Evolutionary conservation across 2,329 filamentous ascomycete genomes (phyloP).

Genomic region (Berkeleyomyces basicola): DNA sequence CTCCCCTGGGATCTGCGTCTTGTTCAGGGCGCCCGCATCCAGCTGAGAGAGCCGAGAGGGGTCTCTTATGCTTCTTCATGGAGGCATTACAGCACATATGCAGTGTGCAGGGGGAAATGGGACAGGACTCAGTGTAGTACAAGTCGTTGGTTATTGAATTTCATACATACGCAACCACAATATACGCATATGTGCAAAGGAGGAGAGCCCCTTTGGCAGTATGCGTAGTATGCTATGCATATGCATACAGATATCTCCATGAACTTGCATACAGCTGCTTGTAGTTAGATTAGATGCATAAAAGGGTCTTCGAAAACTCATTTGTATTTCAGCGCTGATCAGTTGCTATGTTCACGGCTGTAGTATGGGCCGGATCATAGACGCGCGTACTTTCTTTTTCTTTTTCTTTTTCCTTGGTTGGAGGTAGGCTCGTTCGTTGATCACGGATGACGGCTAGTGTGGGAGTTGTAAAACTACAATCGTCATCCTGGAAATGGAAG

Average conservation of each 20-base stretch:
- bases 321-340: background rate
- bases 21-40: background rate
- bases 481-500: no score
- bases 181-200: background rate
- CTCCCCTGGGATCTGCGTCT: background rate
- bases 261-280: background rate
- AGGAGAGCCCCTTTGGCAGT: background rate
- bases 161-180: background rate
- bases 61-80: no score
- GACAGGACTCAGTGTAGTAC: background rate
- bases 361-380: background rate
- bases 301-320: background rate
- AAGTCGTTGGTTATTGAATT: no score
- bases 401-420: background rate
- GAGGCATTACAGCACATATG: background rate
- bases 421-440: no score
- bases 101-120: background rate
- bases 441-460: no score
- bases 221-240: background rate
- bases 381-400: background rate
- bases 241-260: background rate
- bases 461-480: no score
- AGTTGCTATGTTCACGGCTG: background rate
- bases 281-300: background rate
- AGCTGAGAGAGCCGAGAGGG: background rate